Percentiles rank a stretch among this genome's conserved stretches.
phyloP scores from a whole-genome alignment of 257 asterid genomes.

The Rubia yunnanensis region DNA sequence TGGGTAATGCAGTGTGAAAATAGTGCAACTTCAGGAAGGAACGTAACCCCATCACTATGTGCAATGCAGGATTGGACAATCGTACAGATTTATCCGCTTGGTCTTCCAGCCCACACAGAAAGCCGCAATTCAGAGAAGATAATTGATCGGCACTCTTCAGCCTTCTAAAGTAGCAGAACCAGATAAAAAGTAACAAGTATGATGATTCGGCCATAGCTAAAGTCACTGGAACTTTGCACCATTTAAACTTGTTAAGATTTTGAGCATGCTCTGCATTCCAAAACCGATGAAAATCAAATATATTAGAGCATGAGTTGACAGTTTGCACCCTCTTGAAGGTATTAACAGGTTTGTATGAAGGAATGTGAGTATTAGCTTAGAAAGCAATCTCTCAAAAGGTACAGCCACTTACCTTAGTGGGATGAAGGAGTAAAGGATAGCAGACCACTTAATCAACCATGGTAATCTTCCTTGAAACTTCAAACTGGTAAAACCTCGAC shows the following conservation, averaged over 20 bases:
- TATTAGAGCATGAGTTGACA: not conserved
- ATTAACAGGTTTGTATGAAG: not conserved
- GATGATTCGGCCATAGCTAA: not conserved
- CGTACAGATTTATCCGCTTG: not conserved
- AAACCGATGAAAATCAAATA: not conserved
- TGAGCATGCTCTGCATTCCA: not conserved
- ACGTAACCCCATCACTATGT: not conserved
- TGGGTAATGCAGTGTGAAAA: not conserved
- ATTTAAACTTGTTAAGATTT: not conserved
- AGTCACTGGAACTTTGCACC: not conserved
- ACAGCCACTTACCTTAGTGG: not conserved
- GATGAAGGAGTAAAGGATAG: not conserved
- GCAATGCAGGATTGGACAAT: not conserved
- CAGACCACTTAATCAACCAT: not conserved
- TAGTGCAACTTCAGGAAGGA: not conserved
- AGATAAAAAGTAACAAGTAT: not conserved
- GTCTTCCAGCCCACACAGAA: not conserved
- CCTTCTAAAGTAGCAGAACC: not conserved
- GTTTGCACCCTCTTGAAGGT: not conserved
- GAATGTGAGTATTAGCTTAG: not conserved
- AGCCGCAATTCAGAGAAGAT: not conserved
- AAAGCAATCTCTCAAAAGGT: conserved; percentile 1
- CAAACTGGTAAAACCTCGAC: not conserved
- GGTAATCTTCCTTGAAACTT: not conserved
- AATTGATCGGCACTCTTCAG: not conserved